These are phyloP conservation scores for Pseudogymnoascus sp. DNA, from an alignment of 2,329 filamentous ascomycete genomes.

Conservation along the genomic window DNA sequence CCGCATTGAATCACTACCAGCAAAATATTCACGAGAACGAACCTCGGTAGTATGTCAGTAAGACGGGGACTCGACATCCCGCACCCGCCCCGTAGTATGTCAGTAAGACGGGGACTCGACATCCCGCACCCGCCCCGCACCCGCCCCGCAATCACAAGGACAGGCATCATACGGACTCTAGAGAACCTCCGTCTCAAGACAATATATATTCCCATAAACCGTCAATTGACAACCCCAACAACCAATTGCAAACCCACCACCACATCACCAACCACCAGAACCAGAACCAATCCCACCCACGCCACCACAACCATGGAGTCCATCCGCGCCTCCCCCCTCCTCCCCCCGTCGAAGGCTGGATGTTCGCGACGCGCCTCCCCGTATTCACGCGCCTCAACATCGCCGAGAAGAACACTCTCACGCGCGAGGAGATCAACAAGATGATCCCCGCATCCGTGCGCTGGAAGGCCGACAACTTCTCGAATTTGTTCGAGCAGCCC, in stretches of 20 bases:
- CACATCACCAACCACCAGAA: not conserved
- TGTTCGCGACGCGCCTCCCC: constrained; percentile 33
- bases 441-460: constrained; percentile 24
- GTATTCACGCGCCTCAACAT: constrained; percentile 27
- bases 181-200: not conserved
- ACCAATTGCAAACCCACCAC: not conserved
- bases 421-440: constrained; percentile 22
- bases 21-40: not conserved
- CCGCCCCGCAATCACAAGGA: not conserved
- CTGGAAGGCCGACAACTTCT: constrained; percentile 36
- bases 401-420: constrained; percentile 17
- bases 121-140: not conserved
- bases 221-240: not conserved
- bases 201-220: not conserved
- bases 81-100: not conserved
- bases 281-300: not conserved
- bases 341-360: constrained; percentile 33
- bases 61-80: not conserved
- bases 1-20: not conserved
- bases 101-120: not conserved
- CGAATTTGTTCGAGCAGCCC: constrained; percentile 36
- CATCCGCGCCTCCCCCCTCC: constrained; percentile 13
- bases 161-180: not conserved
- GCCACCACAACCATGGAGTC: not conserved
- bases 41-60: not conserved